These are phyloP conservation scores for Yamadazyma pseudoaaseri DNA, from an alignment of 1,139 yeast species.

Conservation along the genomic window DNA sequence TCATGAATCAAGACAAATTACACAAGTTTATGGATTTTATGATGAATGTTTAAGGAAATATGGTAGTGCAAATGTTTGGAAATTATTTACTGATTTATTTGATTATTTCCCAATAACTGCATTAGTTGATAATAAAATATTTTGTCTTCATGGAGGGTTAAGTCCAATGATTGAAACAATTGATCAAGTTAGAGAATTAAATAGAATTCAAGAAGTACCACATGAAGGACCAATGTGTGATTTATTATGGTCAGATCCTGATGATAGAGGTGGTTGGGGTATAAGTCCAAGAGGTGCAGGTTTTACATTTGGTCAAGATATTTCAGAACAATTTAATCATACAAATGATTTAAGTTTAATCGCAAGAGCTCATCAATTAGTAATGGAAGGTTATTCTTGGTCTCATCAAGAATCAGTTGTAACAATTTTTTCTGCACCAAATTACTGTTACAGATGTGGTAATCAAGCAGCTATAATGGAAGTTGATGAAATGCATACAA, in stretches of 20 bases:
- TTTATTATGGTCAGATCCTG: slow-evolving; percentile 96
- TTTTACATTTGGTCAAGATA: slow-evolving; percentile 60
- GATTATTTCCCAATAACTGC: slow-evolving; percentile 96
- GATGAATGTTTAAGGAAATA: slow-evolving; percentile 96
- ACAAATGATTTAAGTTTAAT: slow-evolving; percentile 83
- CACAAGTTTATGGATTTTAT: slow-evolving; percentile 96
- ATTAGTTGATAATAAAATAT: slow-evolving; percentile 81
- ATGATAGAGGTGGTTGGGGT: slow-evolving; percentile 96
- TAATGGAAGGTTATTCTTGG: slow-evolving; percentile 92
- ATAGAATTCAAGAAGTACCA: slow-evolving; percentile 93
- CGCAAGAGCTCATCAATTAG: slow-evolving; percentile 97
- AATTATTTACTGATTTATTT: slow-evolving; percentile 68
- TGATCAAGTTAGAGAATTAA: slow-evolving; percentile 84
- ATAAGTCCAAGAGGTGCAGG: slow-evolving; percentile 99
- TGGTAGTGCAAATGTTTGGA: slow-evolving; percentile 96
- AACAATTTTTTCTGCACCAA: slow-evolving; percentile 98
- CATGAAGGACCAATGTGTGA: slow-evolving; percentile 99
- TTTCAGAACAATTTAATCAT: slow-evolving; percentile 70
- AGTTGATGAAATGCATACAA: slow-evolving; percentile 87
- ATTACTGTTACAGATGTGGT: slow-evolving; percentile 96
- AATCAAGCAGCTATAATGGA: slow-evolving; percentile 99
- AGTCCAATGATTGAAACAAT: slow-evolving; percentile 90
- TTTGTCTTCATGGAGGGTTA: slow-evolving; percentile 96
- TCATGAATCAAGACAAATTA: slow-evolving; percentile 95
- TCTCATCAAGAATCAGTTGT: slow-evolving; percentile 86